Evolutionary conservation across 2,329 filamentous ascomycete species (phyloP), one percentile per base, ranked within the genome.

Genomic region (Hymenoscyphus scutula): DNA sequence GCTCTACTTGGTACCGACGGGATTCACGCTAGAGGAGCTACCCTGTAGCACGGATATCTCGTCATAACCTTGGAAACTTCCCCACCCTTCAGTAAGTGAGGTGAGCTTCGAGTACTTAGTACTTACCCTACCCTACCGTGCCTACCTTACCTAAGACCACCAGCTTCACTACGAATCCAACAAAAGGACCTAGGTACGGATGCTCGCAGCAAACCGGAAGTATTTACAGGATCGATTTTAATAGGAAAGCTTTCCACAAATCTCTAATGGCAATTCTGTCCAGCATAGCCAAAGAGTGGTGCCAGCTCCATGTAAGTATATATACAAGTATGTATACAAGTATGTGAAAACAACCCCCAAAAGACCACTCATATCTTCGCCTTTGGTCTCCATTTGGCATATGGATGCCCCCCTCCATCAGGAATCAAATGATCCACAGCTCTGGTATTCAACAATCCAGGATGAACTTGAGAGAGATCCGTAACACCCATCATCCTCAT

Each of bases 401-500:
- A 81, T 1, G 79, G 78, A 67, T 81, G 79, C 10, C 78, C 76
- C 54, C 78, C 75, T 13, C 71, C 72, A 51, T 69, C 70, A 1
- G 80, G 79, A 17, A 82, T 74, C 53, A 81, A 67, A 62, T 81
- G 78, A 64, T 82, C 80, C 5, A 82, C 75, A 1, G 76, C 78
- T n/a, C 77, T 71, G 0, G 81, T 82, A 62, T 88, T 87, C 27
- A 89, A 74, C 71, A 88, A 76, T 0, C 86, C 85, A 0, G 86
- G 84, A 66, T 87, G 82, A 5, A 86, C 79, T 70, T 88, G 80
- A 59, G 82, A 79, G 10, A 89, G 74, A 64, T 83, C 80, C 1
- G 84, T 88, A 37, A 89, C 79, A 1, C 87, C 87, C 62, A 87
- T 82, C 72, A 89, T 79, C 29, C 82, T 81, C 87, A 89, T 89